Evolutionary conservation across 495 filamentous ascomycete genomes (phyloP).

Genomic region (Aspergillus coremiiformis): DNA sequence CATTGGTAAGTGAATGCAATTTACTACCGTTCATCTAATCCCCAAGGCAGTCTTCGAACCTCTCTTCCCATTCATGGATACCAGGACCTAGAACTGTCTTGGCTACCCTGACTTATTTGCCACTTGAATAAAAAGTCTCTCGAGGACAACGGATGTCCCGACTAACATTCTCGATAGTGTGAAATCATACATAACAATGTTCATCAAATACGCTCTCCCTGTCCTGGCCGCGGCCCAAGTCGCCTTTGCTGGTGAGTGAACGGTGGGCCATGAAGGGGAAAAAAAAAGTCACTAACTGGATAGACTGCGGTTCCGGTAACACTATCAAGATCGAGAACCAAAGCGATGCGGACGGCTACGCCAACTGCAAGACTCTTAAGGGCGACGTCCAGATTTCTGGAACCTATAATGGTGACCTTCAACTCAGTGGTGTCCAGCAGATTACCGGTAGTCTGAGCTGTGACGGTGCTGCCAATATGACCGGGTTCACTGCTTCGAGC

Average conservation of each 20-base stretch:
- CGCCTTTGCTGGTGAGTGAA: conserved; percentile 55
- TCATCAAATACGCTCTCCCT: conserved; percentile 66
- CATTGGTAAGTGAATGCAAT: conserved; percentile 16
- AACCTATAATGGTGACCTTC: conserved; percentile 41
- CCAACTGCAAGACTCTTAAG: conserved; percentile 57
- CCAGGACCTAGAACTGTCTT: neutral
- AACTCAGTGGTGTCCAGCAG: conserved; percentile 37
- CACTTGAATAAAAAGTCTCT: neutral
- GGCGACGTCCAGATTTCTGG: conserved; percentile 63
- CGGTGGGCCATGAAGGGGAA: conserved; percentile 10
- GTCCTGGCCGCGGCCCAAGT: conserved; percentile 59
- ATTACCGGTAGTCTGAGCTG: conserved; percentile 64
- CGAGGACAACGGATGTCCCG: neutral
- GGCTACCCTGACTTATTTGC: neutral
- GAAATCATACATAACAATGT: conserved; percentile 48
- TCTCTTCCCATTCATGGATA: neutral
- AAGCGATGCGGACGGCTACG: conserved; percentile 63
- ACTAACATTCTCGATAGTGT: neutral
- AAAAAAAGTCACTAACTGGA: conserved; percentile 1
- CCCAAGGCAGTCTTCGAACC: neutral
- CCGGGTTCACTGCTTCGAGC: conserved; percentile 42
- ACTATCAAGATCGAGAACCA: conserved; percentile 55
- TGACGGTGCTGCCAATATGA: conserved; percentile 51
- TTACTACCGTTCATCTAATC: neutral
- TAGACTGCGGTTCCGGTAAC: conserved; percentile 25